A percentile compares a stretch with the other conserved stretches of the same genome.
These are phyloP conservation scores for Alternaria conjuncta DNA, from an alignment of 2,329 filamentous ascomycete species.

Conservation along the genomic window DNA sequence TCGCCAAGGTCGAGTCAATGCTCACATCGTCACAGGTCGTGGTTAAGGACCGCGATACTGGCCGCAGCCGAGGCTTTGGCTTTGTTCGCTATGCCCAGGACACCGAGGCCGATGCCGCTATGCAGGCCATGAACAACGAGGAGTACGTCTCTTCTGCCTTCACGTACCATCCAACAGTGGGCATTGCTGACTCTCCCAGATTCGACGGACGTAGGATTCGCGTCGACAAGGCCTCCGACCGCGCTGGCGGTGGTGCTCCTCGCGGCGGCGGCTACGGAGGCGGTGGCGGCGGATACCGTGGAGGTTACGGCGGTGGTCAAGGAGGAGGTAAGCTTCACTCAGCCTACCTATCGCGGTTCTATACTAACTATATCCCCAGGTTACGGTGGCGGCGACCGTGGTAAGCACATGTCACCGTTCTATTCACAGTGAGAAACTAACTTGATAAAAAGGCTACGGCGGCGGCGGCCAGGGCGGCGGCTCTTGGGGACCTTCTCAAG, in stretches of 20 bases:
- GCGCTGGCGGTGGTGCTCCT: constrained; percentile 60
- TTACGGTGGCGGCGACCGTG: constrained; percentile 39
- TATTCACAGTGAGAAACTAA: constrained; percentile 4
- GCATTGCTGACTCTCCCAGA: constrained; percentile 56
- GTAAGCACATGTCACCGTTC: constrained; percentile 28
- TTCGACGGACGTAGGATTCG: constrained; percentile 95
- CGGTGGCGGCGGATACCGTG: constrained; percentile 36
- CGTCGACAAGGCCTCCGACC: constrained; percentile 92
- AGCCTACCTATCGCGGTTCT: background rate
- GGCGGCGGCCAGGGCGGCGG: constrained; percentile 38
- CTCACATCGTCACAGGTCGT: constrained; percentile 71
- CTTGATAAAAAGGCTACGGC: constrained; percentile 17
- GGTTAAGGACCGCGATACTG: constrained; percentile 96
- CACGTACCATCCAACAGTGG: background rate
- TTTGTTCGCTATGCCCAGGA: constrained; percentile 90
- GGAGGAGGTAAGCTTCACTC: constrained; percentile 23
- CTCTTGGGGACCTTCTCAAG: constrained; percentile 27
- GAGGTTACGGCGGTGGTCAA: constrained; percentile 36
- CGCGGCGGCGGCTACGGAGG: constrained; percentile 43
- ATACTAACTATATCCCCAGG: constrained; percentile 14
- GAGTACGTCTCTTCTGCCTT: constrained; percentile 64
- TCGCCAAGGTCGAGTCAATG: background rate
- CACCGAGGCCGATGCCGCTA: constrained; percentile 76
- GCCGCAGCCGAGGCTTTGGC: constrained; percentile 94
- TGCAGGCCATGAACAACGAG: constrained; percentile 81